These are phyloP conservation scores for Eragrostis nindensis DNA, from an alignment of 176 grass and related monocot species.

Conservation along the genomic window DNA sequence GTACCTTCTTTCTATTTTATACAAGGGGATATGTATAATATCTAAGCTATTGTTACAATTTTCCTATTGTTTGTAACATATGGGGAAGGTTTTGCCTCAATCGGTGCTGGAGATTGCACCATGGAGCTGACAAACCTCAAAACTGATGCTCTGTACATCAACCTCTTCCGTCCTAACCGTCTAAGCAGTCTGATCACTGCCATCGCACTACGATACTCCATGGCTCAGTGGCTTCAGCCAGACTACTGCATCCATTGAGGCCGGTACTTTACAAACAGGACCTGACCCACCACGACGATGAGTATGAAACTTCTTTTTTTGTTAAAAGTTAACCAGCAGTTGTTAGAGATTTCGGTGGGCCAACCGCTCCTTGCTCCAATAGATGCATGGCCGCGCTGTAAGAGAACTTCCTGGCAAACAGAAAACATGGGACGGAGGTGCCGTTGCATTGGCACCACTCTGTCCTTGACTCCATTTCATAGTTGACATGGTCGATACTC, in stretches of 20 bases:
- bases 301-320: conserved; percentile 4
- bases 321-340: conserved; percentile 48
- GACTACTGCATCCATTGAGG: not conserved
- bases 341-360: conserved; percentile 48
- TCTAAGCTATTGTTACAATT: conserved; percentile 32
- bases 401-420: conserved; percentile 97
- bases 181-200: conserved; percentile 10
- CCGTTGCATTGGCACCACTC: conserved; percentile 94
- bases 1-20: not conserved
- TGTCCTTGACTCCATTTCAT: conserved; percentile 83
- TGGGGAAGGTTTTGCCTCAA: not conserved
- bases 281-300: not conserved
- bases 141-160: conserved; percentile 45
- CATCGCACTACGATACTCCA: conserved; percentile 23
- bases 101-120: conserved; percentile 4
- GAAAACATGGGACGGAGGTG: conserved; percentile 75
- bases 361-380: conserved; percentile 63
- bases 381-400: conserved; percentile 71
- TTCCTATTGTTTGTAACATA: not conserved
- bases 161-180: conserved; percentile 16
- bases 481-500: conserved; percentile 87
- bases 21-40: conserved; percentile 41
- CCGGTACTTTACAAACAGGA: conserved; percentile 16
- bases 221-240: conserved; percentile 32
- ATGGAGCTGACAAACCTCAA: conserved; percentile 31